Evolutionary conservation across 73 alveolate species (phyloP).

Genomic region (Breviolum minutum): DNA sequence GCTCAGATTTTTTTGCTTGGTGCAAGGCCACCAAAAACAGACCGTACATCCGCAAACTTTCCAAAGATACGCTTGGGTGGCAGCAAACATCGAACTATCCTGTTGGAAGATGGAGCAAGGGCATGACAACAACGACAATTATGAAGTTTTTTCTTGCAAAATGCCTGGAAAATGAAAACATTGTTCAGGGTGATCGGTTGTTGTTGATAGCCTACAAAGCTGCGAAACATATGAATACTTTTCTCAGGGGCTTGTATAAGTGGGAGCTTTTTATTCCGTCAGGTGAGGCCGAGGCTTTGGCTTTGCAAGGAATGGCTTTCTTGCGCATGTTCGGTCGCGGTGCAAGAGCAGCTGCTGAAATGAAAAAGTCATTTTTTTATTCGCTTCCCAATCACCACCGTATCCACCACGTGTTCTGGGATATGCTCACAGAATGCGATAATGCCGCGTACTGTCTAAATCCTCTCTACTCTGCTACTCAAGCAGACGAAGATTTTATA

Average conservation of each 20-base stretch:
- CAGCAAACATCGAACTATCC: background rate
- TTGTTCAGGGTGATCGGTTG: background rate
- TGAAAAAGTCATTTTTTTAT: background rate
- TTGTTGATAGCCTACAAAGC: background rate
- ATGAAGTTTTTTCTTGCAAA: background rate
- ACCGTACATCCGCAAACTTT: background rate
- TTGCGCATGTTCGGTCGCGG: background rate
- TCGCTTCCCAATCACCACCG: constrained; percentile 1
- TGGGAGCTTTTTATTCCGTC: background rate
- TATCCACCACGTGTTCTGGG: background rate
- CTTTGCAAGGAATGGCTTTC: background rate
- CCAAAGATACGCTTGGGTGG: background rate
- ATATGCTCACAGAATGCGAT: background rate
- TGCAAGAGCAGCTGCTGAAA: background rate
- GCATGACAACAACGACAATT: background rate
- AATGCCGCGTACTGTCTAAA: background rate
- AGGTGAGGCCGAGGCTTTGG: background rate
- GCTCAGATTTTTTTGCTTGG: background rate
- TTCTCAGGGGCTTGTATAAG: background rate
- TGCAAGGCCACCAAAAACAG: background rate
- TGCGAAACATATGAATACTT: background rate
- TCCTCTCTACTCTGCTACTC: background rate
- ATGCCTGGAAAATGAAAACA: background rate
- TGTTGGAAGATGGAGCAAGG: constrained; percentile 1
- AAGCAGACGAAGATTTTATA: background rate